Evolutionary conservation across 169 alveolate species (phyloP).

Genomic region (Plasmodium inui): DNA sequence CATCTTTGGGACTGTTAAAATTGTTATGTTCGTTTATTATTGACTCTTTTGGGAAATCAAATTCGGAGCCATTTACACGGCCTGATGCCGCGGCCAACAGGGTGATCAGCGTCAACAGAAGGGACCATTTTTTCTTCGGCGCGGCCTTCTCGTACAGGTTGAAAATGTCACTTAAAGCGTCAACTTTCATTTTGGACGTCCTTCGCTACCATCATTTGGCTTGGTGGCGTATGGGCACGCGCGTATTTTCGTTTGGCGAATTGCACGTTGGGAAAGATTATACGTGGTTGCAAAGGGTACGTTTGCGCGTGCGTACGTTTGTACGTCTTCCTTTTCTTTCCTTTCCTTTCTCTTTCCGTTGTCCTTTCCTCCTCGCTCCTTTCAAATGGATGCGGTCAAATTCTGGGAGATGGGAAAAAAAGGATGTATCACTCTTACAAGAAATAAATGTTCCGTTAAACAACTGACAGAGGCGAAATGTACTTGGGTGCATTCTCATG

Average conservation of each 20-base stretch:
- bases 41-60: conserved; percentile 3
- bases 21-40: not conserved
- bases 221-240: not conserved
- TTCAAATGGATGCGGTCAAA: not conserved
- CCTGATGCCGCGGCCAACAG: conserved; percentile 19
- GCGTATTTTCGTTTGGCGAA: not conserved
- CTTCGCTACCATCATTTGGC: not conserved
- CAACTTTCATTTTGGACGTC: not conserved
- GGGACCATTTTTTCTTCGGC: conserved; percentile 3
- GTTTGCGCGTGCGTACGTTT: no score
- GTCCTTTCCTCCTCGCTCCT: not conserved
- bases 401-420: not conserved
- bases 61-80: conserved; percentile 10
- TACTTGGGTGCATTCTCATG: not conserved
- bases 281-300: not conserved
- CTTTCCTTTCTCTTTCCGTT: no score
- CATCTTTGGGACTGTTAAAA: not conserved
- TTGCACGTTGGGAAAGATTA: not conserved
- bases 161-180: not conserved
- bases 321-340: not conserved
- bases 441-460: not conserved
- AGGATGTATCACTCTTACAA: not conserved
- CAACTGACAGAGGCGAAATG: not conserved
- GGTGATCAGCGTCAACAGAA: not conserved
- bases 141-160: not conserved